Conservation (phyloP, 1,284 basidiomycete species). For the Moesziomyces antarcticus region DNA sequence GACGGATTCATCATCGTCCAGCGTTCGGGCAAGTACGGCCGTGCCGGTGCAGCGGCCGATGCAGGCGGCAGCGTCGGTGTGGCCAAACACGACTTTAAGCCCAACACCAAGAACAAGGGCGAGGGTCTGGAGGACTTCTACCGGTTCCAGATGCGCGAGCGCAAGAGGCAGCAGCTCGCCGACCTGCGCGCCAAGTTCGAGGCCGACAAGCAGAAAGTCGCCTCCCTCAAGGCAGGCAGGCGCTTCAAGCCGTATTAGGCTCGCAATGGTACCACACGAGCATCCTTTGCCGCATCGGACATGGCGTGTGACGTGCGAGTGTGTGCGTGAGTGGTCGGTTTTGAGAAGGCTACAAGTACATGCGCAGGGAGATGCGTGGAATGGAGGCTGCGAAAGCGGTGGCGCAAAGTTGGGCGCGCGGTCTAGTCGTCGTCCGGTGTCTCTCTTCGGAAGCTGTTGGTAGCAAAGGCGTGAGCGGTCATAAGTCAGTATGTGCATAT, state of each 20-base stretch:
- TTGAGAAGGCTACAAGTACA: slow-evolving; percentile 37
- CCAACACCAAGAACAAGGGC: slow-evolving; percentile 55
- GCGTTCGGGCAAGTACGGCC: slow-evolving; percentile 60
- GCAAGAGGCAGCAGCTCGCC: slow-evolving; percentile 62
- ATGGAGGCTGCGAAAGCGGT: not conserved
- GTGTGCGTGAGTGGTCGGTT: slow-evolving; percentile 1
- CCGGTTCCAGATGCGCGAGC: slow-evolving; percentile 63
- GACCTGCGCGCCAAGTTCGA: slow-evolving; percentile 62
- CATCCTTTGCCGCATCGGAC: no score
- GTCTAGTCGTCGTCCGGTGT: slow-evolving; percentile 50
- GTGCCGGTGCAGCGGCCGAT: slow-evolving; percentile 37
- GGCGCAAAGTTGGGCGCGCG: no score
- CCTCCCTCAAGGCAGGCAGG: slow-evolving; percentile 56
- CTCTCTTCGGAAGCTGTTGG: slow-evolving; percentile 52
- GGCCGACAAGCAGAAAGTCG: slow-evolving; percentile 60
- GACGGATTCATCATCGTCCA: slow-evolving; percentile 67
- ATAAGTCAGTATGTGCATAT: not conserved
- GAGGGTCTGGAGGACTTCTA: slow-evolving; percentile 63
- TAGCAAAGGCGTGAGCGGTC: not conserved
- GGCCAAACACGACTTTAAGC: slow-evolving; percentile 21
- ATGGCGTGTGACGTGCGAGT: slow-evolving; percentile 6
- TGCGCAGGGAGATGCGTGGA: slow-evolving; percentile 3
- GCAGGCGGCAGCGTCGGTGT: slow-evolving; percentile 31
- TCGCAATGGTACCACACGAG: no score
- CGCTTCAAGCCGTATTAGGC: slow-evolving; percentile 61